Conservation (phyloP, 805 yeast species). For the Monosporozyma yasuniensis region DNA sequence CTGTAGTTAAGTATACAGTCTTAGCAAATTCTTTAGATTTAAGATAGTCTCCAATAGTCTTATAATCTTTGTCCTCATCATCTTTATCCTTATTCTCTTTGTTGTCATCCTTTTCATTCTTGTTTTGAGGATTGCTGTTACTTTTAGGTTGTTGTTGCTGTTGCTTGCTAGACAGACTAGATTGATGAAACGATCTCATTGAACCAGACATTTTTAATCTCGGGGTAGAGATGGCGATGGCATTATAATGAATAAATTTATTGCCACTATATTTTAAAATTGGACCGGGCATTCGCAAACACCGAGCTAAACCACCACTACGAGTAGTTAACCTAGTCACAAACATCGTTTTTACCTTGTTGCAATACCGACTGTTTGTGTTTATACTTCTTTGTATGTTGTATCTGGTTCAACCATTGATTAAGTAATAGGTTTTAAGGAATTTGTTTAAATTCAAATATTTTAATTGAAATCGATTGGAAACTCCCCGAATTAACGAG, state of each 20-base stretch:
- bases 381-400: neutral
- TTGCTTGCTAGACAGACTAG: neutral
- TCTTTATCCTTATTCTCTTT: neutral
- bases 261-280: neutral
- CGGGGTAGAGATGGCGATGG: neutral
- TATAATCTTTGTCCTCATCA: conserved; percentile 9
- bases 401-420: neutral
- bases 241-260: neutral
- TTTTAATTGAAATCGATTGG: neutral
- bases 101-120: neutral
- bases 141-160: neutral
- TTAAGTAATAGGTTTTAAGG: neutral
- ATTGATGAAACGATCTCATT: neutral
- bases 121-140: neutral
- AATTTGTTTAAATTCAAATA: neutral
- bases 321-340: neutral
- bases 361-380: neutral
- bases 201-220: neutral
- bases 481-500: neutral
- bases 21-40: conserved; percentile 36
- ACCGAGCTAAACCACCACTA: neutral
- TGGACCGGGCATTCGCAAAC: neutral
- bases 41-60: conserved; percentile 31
- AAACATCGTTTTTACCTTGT: neutral
- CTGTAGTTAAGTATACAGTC: conserved; percentile 33